These are phyloP conservation scores for Phytopythium vexans DNA, from an alignment of 352 stramenopile genomes.

Conservation along the genomic window DNA sequence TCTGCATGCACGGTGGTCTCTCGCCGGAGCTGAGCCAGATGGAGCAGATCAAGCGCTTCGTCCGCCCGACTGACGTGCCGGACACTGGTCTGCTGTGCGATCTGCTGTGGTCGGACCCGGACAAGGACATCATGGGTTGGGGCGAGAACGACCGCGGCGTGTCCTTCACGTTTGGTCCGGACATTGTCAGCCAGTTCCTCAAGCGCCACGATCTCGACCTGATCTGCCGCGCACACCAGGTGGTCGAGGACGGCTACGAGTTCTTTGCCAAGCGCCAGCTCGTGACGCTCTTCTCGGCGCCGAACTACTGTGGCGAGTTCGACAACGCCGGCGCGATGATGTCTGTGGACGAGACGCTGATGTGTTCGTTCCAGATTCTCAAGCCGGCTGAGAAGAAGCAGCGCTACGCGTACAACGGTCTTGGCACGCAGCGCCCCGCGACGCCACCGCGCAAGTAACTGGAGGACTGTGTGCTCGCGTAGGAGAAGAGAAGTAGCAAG, in stretches of 20 bases:
- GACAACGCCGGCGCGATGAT: constrained; percentile 84
- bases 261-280: constrained; percentile 11
- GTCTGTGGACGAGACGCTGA: constrained; percentile 68
- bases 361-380: constrained; percentile 71
- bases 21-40: constrained; percentile 93
- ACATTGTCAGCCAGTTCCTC: constrained; percentile 98
- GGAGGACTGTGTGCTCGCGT: too few species aligned
- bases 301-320: constrained; percentile 12
- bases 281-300: constrained; percentile 8
- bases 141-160: constrained; percentile 98
- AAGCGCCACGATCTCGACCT: constrained; percentile 97
- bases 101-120: constrained; percentile 98
- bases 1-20: constrained; percentile 98
- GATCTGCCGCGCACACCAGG: constrained; percentile 96
- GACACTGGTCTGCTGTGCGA: constrained; percentile 97
- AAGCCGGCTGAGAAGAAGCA: constrained; percentile 84
- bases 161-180: constrained; percentile 97
- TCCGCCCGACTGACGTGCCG: constrained; percentile 88
- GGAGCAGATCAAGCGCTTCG: constrained; percentile 94
- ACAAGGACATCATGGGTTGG: constrained; percentile 99
- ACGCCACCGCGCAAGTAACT: constrained; percentile 64
- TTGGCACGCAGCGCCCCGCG: constrained; percentile 53
- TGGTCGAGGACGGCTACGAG: constrained; percentile 85
- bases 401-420: constrained; percentile 64
- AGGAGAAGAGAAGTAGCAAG: too few species aligned